Percentiles rank a stretch among this genome's conserved stretches.
Conservation (phyloP, 768 basidiomycete genomes). For the Lepiota subincarnata region DNA sequence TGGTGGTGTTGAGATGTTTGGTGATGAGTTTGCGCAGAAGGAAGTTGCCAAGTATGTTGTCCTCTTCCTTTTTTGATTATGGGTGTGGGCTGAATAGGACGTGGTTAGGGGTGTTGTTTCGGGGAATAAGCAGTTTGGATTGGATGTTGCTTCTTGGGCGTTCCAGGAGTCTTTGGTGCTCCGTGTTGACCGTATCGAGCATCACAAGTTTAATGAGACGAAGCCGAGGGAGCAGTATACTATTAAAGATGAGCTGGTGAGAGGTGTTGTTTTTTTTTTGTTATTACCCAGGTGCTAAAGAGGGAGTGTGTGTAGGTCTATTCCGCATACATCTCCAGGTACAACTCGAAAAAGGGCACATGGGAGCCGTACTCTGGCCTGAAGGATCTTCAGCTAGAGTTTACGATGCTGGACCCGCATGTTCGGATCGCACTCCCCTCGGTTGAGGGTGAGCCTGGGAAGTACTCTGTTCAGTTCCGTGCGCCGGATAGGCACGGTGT, state of each 20-base stretch:
- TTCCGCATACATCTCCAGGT: constrained; percentile 67
- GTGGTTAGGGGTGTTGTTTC: constrained; percentile 49
- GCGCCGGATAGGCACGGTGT: constrained; percentile 96
- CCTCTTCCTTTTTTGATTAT: not conserved
- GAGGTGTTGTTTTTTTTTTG: constrained; percentile 15
- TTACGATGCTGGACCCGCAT: constrained; percentile 98
- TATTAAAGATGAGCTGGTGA: constrained; percentile 79
- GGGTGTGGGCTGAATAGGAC: constrained; percentile 2
- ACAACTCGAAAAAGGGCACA: constrained; percentile 43
- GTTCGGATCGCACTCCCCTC: constrained; percentile 74
- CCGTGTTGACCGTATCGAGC: constrained; percentile 69
- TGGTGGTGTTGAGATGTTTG: constrained; percentile 78
- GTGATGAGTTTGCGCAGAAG: constrained; percentile 68
- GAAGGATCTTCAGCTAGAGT: constrained; percentile 86
- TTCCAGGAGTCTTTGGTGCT: constrained; percentile 86
- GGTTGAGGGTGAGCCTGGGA: constrained; percentile 51
- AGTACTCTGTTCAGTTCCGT: constrained; percentile 81
- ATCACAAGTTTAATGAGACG: constrained; percentile 65
- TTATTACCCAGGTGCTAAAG: constrained; percentile 2
- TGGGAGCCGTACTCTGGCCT: constrained; percentile 77
- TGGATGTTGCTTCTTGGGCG: constrained; percentile 81
- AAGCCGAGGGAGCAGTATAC: constrained; percentile 72
- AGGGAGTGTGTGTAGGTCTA: constrained; percentile 50
- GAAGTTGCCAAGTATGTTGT: constrained; percentile 52
- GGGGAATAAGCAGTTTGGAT: constrained; percentile 71